A percentile compares a stretch with the other conserved stretches of the same genome.
These are phyloP conservation scores for Komagataella pseudopastoris DNA, from an alignment of 805 yeast genomes.

Conservation along the genomic window DNA sequence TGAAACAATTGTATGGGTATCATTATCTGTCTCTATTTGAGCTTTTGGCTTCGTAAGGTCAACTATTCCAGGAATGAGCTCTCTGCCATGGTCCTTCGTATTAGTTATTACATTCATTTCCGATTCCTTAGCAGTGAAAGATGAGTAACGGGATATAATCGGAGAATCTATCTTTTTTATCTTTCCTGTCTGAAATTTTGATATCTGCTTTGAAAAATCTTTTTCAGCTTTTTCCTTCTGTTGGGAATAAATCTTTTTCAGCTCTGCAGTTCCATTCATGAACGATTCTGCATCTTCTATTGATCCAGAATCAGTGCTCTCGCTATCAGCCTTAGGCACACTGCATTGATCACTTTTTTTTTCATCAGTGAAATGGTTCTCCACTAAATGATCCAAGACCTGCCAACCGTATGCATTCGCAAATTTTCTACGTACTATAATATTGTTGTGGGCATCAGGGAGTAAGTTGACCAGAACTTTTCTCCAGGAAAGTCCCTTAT, in stretches of 20 bases:
- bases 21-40: conserved; percentile 1
- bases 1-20: background rate
- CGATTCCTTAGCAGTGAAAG: conserved; percentile 3
- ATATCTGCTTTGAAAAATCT: conserved; percentile 17
- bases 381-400: conserved; percentile 70
- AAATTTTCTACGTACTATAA: conserved; percentile 76
- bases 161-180: conserved; percentile 21
- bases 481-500: conserved; percentile 73
- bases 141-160: conserved; percentile 9
- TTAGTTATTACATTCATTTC: conserved; percentile 1
- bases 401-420: conserved; percentile 95
- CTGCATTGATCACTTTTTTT: conserved; percentile 11
- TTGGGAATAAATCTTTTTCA: conserved; percentile 4
- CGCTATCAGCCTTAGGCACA: conserved; percentile 1
- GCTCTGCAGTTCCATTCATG: conserved; percentile 2
- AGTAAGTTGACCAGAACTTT: conserved; percentile 75
- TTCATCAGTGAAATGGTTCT: conserved; percentile 39
- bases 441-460: conserved; percentile 94
- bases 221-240: conserved; percentile 10
- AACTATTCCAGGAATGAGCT: background rate
- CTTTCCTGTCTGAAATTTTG: conserved; percentile 14
- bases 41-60: background rate
- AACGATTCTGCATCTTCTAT: background rate
- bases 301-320: conserved; percentile 3
- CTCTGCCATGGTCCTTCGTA: background rate